These are phyloP conservation scores for Hermanozyma aechmeae DNA, from an alignment of 805 yeast species.

Conservation along the genomic window DNA sequence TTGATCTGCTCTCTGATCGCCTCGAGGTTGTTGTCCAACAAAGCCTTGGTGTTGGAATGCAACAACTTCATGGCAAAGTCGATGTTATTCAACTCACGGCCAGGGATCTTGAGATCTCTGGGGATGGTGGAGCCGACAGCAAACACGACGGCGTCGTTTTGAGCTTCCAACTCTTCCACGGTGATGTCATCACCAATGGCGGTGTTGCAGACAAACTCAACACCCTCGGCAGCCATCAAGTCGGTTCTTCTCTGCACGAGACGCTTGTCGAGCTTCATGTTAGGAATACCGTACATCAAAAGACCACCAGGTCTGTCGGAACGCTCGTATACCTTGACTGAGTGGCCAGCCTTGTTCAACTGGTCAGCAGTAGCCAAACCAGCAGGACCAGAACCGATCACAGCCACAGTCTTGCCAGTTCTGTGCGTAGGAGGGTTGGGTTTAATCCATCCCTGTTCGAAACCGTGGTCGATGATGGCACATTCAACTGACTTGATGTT, in stretches of 20 bases:
- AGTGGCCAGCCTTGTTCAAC: constrained; percentile 91
- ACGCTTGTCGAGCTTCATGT: constrained; percentile 93
- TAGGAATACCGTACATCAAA: constrained; percentile 98
- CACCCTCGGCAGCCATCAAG: constrained; percentile 82
- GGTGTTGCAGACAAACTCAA: constrained; percentile 65
- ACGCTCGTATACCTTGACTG: constrained; percentile 86
- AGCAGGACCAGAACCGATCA: constrained; percentile 91
- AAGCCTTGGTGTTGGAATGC: constrained; percentile 80
- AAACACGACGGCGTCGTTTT: constrained; percentile 76
- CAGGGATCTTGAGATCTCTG: constrained; percentile 89
- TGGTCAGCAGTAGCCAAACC: constrained; percentile 97
- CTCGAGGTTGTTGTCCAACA: constrained; percentile 72
- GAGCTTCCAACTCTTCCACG: constrained; percentile 54
- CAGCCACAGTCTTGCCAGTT: constrained; percentile 78
- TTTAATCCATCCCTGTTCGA: constrained; percentile 92
- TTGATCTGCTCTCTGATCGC: constrained; percentile 60
- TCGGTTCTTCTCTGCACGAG: constrained; percentile 91
- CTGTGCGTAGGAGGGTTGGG: constrained; percentile 73
- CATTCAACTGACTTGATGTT: constrained; percentile 95
- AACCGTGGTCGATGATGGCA: constrained; percentile 93
- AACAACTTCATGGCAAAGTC: constrained; percentile 92
- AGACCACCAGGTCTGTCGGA: constrained; percentile 95
- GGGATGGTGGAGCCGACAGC: constrained; percentile 97
- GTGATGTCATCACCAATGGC: constrained; percentile 80
- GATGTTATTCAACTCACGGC: constrained; percentile 83